Base-by-base conservation (phyloP, 805 yeast genomes). In the Cyberlindnera euphorbiae region DNA sequence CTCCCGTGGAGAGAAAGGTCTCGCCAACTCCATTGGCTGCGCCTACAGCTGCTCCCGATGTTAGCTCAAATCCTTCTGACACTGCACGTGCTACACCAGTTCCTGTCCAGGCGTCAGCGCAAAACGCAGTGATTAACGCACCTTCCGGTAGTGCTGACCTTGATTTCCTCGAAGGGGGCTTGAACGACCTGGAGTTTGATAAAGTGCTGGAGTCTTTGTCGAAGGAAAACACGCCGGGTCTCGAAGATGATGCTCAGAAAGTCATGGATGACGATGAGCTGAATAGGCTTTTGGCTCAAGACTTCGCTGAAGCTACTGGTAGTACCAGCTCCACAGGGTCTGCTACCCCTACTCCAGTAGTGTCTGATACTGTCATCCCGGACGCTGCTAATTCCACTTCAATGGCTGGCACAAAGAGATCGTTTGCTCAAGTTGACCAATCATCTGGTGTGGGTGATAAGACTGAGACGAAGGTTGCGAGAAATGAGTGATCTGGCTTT, bases 181-280 rank as follows among this genome's bases (percentile, higher is more conserved):
- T 43, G n/a, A 28, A 50, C 27, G 59, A 53, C 35, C 47, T 49
- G 4, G 59, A 54, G 28, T 50, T 54, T 22, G 50, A 50, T 24
- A 45, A 46, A 28, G 57, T 53, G 12, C 24, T 54, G n/a, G 41
- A 50, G 28, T 50, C 56, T 3, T 35, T 53, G 5, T 53, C 57
- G 6, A 51, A 38, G 28, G 57, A 53, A 22, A 45, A 46, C 1
- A 54, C 59, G 2, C 59, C 59, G 5, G 52, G 39, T n/a, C n/a
- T 47, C 2, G 49, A 42, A 10, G 46, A 33, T 17, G 39, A 26
- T 3, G 26, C 29, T 6, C 29, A 27, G 8, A 40, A 45, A 13
- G 41, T 32, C 8, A 34, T 47, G 38, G 50, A 53, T 38, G 53
- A 50, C 19, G 59, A 51, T 6, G 59, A 54, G 30, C 23, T 54